A percentile compares a stretch with the other conserved stretches of the same genome.
Evolutionary conservation across 768 basidiomycete genomes (phyloP).

Genomic region (Pleurotus platypus): DNA sequence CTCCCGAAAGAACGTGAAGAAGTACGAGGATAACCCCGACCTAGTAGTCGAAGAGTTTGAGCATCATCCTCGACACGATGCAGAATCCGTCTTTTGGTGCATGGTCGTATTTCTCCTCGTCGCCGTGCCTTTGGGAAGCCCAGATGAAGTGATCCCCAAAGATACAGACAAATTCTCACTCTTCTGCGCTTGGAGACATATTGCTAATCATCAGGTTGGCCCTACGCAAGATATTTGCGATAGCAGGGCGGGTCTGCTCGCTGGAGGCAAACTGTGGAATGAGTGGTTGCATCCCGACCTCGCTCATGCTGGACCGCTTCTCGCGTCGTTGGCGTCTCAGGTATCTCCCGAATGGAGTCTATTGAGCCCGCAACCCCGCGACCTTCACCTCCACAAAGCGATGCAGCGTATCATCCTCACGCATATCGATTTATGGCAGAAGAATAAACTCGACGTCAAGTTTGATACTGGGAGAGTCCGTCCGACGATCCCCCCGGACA

Average conservation of each 20-base stretch:
- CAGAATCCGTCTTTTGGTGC: slow-evolving; percentile 8
- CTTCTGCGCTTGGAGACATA: too few relatives aligned
- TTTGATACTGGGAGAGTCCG: not conserved
- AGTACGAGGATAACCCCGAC: not conserved
- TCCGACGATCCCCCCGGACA: too few relatives aligned
- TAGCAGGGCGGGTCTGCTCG: too few relatives aligned
- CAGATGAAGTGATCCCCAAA: not conserved
- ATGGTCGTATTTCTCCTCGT: slow-evolving; percentile 4
- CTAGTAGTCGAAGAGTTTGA: not conserved
- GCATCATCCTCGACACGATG: slow-evolving; percentile 8
- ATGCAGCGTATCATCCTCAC: slow-evolving; percentile 6
- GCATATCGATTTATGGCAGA: not conserved
- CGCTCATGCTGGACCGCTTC: not conserved
- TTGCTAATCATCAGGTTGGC: too few relatives aligned
- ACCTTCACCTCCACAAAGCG: slow-evolving; percentile 7
- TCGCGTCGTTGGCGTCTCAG: not conserved
- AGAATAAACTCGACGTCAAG: not conserved
- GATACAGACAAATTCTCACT: too few relatives aligned
- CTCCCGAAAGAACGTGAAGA: not conserved
- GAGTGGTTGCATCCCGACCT: slow-evolving; percentile 3
- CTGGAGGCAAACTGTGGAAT: not conserved
- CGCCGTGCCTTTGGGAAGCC: not conserved
- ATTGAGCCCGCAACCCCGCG: not conserved
- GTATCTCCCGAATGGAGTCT: slow-evolving; percentile 1
- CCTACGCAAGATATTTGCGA: too few relatives aligned